phyloP scores from a whole-genome alignment of 1,284 basidiomycete genomes.

The Earliella scabrosa region DNA sequence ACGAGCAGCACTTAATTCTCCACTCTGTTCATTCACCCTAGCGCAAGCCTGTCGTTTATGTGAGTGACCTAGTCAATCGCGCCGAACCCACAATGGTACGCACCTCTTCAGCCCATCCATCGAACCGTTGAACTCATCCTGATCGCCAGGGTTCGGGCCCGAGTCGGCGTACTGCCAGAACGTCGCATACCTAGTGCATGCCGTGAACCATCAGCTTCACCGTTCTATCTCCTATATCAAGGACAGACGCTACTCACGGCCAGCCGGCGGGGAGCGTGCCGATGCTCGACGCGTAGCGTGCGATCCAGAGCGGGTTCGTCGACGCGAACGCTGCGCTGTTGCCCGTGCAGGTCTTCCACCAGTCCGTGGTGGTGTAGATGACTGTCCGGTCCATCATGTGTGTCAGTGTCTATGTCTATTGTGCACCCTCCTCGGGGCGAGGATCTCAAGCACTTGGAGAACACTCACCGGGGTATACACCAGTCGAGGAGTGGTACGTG shows the following conservation, averaged over 20 bases:
- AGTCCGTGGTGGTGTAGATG: slow-evolving; percentile 68
- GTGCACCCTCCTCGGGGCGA: background rate
- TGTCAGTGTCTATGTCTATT: background rate
- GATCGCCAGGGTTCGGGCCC: slow-evolving; percentile 57
- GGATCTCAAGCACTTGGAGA: too few relatives aligned
- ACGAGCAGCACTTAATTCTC: too few relatives aligned
- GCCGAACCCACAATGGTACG: slow-evolving; percentile 1
- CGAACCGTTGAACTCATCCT: slow-evolving; percentile 57
- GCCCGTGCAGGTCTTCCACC: slow-evolving; percentile 72
- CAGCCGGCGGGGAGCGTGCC: slow-evolving; percentile 63
- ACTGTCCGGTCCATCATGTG: slow-evolving; percentile 33
- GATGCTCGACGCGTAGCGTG: slow-evolving; percentile 51
- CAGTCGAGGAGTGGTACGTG: slow-evolving; percentile 59
- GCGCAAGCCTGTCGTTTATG: background rate
- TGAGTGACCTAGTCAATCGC: background rate
- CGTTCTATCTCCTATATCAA: background rate
- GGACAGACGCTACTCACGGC: slow-evolving; percentile 31
- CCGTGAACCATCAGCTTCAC: background rate
- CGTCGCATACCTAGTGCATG: slow-evolving; percentile 44
- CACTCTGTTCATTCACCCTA: background rate
- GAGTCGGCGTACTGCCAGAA: slow-evolving; percentile 70
- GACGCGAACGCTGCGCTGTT: slow-evolving; percentile 53
- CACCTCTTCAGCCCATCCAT: slow-evolving; percentile 38
- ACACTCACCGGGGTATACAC: slow-evolving; percentile 39
- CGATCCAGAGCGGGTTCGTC: slow-evolving; percentile 64